Conservation (phyloP, 768 basidiomycete species). For the Pilatotrama ljubarskyi region DNA sequence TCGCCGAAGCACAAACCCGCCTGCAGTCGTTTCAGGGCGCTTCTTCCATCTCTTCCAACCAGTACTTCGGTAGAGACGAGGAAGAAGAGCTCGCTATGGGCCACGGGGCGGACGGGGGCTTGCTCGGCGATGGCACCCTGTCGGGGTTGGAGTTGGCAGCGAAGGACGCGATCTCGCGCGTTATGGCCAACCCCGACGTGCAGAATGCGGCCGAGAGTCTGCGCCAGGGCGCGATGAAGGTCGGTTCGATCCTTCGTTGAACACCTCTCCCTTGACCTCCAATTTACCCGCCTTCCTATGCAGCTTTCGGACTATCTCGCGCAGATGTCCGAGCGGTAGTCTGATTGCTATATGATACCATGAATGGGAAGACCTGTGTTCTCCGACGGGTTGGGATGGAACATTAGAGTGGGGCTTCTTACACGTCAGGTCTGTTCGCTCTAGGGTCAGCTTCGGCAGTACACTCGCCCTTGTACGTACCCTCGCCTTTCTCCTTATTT, state of each 20-base stretch:
- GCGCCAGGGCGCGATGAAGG: slow-evolving; percentile 80
- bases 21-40: slow-evolving; percentile 88
- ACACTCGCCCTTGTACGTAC: slow-evolving; percentile 11
- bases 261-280: not conserved
- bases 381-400: not conserved
- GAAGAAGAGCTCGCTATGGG: slow-evolving; percentile 55
- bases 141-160: slow-evolving; percentile 65
- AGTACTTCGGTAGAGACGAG: slow-evolving; percentile 94
- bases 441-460: slow-evolving; percentile 5
- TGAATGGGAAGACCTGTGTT: not conserved
- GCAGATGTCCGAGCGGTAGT: slow-evolving; percentile 27
- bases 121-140: slow-evolving; percentile 49
- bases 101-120: slow-evolving; percentile 51
- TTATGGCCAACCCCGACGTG: slow-evolving; percentile 84
- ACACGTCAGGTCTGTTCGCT: not conserved
- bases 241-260: slow-evolving; percentile 35
- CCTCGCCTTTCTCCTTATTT: slow-evolving; percentile 17
- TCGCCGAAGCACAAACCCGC: slow-evolving; percentile 77
- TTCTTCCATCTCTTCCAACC: slow-evolving; percentile 89
- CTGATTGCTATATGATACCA: not conserved
- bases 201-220: slow-evolving; percentile 83
- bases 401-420: slow-evolving; percentile 1
- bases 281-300: not conserved
- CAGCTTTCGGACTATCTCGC: slow-evolving; percentile 52
- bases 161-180: slow-evolving; percentile 69